Evolutionary conservation across 2,329 filamentous ascomycete genomes (phyloP), one percentile per base, ranked within the genome.

Genomic region (Fusarium tuaranense): DNA sequence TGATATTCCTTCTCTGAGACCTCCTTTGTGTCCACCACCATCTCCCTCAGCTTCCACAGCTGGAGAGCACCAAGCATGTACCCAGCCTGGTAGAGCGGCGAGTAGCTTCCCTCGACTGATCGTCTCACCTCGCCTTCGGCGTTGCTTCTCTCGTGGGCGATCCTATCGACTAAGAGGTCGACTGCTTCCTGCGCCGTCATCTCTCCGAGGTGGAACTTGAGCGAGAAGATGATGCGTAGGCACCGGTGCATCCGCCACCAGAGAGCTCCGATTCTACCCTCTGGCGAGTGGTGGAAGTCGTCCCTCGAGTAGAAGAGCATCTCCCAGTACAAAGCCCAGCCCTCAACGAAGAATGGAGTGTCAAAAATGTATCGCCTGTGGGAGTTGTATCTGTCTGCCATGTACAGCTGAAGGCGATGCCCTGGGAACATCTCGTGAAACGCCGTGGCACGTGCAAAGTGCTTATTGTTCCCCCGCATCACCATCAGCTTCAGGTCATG

Each of bases 221-320:
- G 25, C 0, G 72, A 74, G 8, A 74, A 74, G 0, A 70, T 63
- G 0, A 74, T 75, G 1, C 72, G 58, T 2, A 74, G 10, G 1
- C 72, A 74, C 1, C 72, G 69, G 46, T 74, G 72, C 72, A 74
- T 74, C 0, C 72, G 72, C 72, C 72, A 74, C 72, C 72, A 74
- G 2, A 74, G 63, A 7, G 72, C 72, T 13, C 72, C 72, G 3
- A 74, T 75, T 0, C 69, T 41, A 2, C 72, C 65, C 34, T 74
- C 72, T 3, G 72, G 72, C 0, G 72, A 74, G 4, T 67, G 55
- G 0, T 74, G 72, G 3, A 74, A 74, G 9, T 74, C 72, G 13
- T 74, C 72, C 7, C 72, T 51, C 0, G 51, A 18, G 30, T 74
- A 74, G 5, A 74, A 67, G 3, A 74, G n/a, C 34, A 74, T 75